Percentiles rank a stretch among this genome's conserved stretches.
Conservation (phyloP, 306 rosid genomes). For the Cicer bijugum region DNA sequence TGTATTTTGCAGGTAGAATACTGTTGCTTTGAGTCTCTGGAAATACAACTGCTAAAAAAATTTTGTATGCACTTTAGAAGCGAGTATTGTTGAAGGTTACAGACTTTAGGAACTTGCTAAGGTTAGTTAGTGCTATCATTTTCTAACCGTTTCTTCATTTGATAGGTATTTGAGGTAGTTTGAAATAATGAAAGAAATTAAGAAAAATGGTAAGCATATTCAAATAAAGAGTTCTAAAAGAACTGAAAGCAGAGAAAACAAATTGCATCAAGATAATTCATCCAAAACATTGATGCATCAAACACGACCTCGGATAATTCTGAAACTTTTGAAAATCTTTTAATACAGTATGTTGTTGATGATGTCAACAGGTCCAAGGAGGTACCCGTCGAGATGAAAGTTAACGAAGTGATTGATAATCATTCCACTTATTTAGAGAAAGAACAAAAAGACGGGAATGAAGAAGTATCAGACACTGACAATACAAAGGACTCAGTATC, state of each 20-base stretch:
- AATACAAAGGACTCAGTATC: slow-evolving; percentile 70
- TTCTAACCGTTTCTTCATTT: slow-evolving; percentile 46
- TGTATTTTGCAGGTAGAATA: slow-evolving; percentile 43
- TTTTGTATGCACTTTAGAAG: slow-evolving; percentile 37
- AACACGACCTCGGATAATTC: slow-evolving; percentile 59
- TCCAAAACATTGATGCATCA: slow-evolving; percentile 57
- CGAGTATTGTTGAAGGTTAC: slow-evolving; percentile 32
- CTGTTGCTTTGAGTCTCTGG: slow-evolving; percentile 26
- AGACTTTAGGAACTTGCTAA: slow-evolving; percentile 31
- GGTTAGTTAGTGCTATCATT: slow-evolving; percentile 46
- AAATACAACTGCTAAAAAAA: slow-evolving; percentile 25
- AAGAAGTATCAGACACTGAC: slow-evolving; percentile 75
- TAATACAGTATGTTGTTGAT: slow-evolving; percentile 68
- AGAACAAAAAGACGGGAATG: slow-evolving; percentile 63
- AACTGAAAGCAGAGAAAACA: slow-evolving; percentile 61
- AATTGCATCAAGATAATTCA: slow-evolving; percentile 55
- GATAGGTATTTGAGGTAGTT: slow-evolving; percentile 49
- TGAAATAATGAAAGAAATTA: slow-evolving; percentile 73
- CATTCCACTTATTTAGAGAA: slow-evolving; percentile 65
- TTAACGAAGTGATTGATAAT: slow-evolving; percentile 58
- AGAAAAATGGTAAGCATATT: slow-evolving; percentile 62
- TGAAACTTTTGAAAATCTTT: slow-evolving; percentile 63
- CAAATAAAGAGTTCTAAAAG: slow-evolving; percentile 63
- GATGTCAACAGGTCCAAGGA: slow-evolving; percentile 73
- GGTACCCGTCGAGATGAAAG: slow-evolving; percentile 52